Percentiles rank a stretch among this genome's conserved stretches.
Conservation (phyloP, 768 basidiomycete genomes). For the Cystofilobasidium ferigula region DNA sequence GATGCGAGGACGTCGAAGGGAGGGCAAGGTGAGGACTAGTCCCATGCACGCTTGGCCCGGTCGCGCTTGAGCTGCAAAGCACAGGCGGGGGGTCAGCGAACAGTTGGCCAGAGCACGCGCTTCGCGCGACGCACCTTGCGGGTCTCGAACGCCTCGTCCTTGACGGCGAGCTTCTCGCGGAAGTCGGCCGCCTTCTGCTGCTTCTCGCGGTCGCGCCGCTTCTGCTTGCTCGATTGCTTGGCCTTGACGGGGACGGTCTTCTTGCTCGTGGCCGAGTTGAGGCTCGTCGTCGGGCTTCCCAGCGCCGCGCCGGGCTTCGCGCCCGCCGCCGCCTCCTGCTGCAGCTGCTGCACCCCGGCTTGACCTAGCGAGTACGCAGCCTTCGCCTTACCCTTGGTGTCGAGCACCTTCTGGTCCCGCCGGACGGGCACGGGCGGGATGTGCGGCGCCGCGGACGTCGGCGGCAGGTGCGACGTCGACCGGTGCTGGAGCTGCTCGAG, state of each 20-base stretch:
- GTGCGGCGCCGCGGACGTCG: background rate
- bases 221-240: background rate
- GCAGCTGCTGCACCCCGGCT: background rate
- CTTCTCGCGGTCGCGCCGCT: background rate
- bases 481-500: background rate
- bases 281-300: background rate
- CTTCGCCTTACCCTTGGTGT: background rate
- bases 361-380: background rate
- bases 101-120: too few relatives aligned
- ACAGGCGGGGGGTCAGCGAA: background rate
- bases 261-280: constrained; percentile 1
- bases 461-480: background rate
- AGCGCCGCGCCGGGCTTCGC: background rate
- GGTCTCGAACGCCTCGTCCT: background rate
- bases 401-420: background rate
- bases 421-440: background rate
- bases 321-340: background rate
- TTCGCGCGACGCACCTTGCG: background rate
- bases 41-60: constrained; percentile 4
- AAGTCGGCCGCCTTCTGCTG: constrained; percentile 3
- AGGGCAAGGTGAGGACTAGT: too few relatives aligned
- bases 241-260: background rate
- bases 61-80: background rate
- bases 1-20: too few relatives aligned
- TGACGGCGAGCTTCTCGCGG: constrained; percentile 1